Evolutionary conservation across 176 grass and related monocot genomes (phyloP), one percentile per base, ranked within the genome.

Genomic region (Carex cristatella): DNA sequence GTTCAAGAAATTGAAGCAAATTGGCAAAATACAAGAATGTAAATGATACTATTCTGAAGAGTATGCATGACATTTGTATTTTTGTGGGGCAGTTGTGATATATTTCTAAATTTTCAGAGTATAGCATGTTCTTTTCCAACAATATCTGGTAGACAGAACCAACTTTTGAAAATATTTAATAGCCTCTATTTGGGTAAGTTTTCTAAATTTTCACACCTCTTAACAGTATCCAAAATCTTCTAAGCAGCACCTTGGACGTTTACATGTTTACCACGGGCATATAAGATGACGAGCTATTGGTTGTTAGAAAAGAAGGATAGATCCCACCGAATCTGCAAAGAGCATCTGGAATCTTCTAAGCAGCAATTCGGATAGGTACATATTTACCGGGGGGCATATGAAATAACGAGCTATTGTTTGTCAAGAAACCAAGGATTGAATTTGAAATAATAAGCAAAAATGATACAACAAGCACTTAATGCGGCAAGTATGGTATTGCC

Each of bases 71-170:
- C 12, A 56, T 32, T 77, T 27, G 49, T 16, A 56, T 7, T 14
- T 56, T 54, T 76, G 19, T 76, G 23, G 19, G 46, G 23, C 11
- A 54, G 23, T 76, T 75, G 2, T 28, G 10, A 31, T 33, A 77
- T 74, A 77, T 77, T 77, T 55, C 18, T 53, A 28, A 32, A 55
- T 31, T 77, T 76, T 28, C 70, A 76, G 72, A 76, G 19, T 28
- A 77, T 4, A 54, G n/a, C 8, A 11, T 74, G 44, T 5, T 74
- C n/a, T 28, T 74, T 15, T 70, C 7, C 16, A 44, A 67, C 14
- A 70, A 70, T 67, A 67, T 67, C 13, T 44, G 37, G 14, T 31
- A 56, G 73, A 7, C 72, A 77, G 12, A 15, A 55, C 11, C 19
- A 56, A 55, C 31, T 55, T 31, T 15, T 55, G 10, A n/a, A 55